Evolutionary conservation across 2,329 filamentous ascomycete genomes (phyloP), one percentile per base, ranked within the genome.

Genomic region (Chalaropsis thielavioides): DNA sequence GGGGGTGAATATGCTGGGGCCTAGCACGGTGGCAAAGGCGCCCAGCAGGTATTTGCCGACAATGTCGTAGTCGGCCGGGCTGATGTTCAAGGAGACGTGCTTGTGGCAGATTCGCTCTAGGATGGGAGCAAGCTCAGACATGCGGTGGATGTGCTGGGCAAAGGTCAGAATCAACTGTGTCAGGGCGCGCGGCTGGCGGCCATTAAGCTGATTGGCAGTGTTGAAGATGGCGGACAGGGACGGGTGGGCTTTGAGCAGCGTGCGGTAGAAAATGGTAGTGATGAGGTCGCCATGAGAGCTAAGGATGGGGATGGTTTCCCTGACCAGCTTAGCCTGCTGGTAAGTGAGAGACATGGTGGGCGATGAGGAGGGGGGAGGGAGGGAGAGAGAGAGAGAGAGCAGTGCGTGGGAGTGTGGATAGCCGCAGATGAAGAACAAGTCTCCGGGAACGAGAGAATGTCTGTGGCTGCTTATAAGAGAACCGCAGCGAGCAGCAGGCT

Each of bases 101-200:
- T 90, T 91, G 71, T 90, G 83, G 66, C 85, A 86, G 69, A 92
- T 90, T 70, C 85, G 81, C 73, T 89, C 85, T 15, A 83, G 77
- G 41, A 76, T 76, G 40, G 81, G 78, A 13, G 73, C 73, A 3
- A 91, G 78, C 22, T 77, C 81, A 59, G 79, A 80, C 0, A 89
- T 79, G 71, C 90, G 80, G 73, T 90, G 86, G 71, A 92, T 87
- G 73, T 90, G 80, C 41, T 79, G 76, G 61, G 89, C 88, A 71
- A 91, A 92, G 64, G 86, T 86, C 69, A 87, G 82, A 6, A 92
- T 81, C 0, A 88, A 79, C 49, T 77, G 79, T 11, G 88, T 87
- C 6, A 92, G 81, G 1, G 88, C 87, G n/a, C 78, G 77, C 3
- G 86, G 80, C 72, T 92, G 88, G 65, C 83, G 82, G 43, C 85